phyloP scores from a whole-genome alignment of 257 asterid genomes.

The Nicotiana knightiana region DNA sequence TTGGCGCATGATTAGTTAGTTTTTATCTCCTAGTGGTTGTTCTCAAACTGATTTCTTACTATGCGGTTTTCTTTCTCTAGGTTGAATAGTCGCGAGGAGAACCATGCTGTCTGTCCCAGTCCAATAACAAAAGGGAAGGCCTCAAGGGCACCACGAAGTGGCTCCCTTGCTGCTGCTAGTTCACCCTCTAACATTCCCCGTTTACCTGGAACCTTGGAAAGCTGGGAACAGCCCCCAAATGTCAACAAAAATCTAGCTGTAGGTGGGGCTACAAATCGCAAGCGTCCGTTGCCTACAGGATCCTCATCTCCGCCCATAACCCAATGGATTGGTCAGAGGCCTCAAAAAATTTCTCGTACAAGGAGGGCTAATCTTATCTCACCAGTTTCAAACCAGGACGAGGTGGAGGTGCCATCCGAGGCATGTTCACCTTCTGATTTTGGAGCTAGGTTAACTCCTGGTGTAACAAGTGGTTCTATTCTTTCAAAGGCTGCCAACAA shows the following conservation, averaged over 20 bases:
- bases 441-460: constrained; percentile 55
- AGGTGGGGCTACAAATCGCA: constrained; percentile 67
- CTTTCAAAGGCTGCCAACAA: constrained; percentile 45
- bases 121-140: constrained; percentile 81
- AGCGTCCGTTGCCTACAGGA: constrained; percentile 68
- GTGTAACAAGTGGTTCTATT: constrained; percentile 48
- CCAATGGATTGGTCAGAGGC: constrained; percentile 97
- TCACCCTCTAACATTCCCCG: constrained; percentile 49
- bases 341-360: constrained; percentile 85
- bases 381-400: constrained; percentile 82
- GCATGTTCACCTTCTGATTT: constrained; percentile 79
- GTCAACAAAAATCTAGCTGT: constrained; percentile 45
- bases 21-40: constrained; percentile 7
- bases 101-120: constrained; percentile 35
- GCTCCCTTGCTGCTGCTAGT: constrained; percentile 40
- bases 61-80: constrained; percentile 31
- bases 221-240: constrained; percentile 77
- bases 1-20: neutral
- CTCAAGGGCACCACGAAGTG: constrained; percentile 82
- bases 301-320: constrained; percentile 94
- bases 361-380: constrained; percentile 83
- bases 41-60: neutral
- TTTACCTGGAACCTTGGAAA: constrained; percentile 60
- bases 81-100: constrained; percentile 78
- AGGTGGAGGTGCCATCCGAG: constrained; percentile 64